Base-by-base conservation (phyloP, 768 basidiomycete genomes). In the Lactarius pseudohatsudake region DNA sequence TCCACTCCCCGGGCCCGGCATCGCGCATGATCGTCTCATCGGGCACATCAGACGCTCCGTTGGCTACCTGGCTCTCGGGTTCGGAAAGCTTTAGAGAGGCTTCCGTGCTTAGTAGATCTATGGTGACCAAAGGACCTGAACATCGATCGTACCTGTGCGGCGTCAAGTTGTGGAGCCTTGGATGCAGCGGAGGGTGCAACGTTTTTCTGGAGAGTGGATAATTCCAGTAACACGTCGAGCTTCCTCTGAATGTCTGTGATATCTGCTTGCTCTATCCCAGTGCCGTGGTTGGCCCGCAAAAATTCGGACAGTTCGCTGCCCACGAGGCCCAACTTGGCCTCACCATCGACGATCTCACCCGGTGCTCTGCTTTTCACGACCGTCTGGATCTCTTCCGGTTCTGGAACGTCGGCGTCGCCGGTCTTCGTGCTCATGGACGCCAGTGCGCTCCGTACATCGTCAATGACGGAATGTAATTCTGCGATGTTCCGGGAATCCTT, bases 361-460 rank as follows among this genome's bases (percentile, higher is more conserved):
- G 80, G 78, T 41, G 81, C 72, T 41, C 81, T 75, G 9, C 72
- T 72, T 15, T 75, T 76, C 60, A 87, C 70, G n/a, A 78, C 79
- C 3, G 64, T 60, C 59, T 78, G 76, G 50, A 85, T 73, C 18
- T 76, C 80, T 34, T 79, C 80, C 45, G 54, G 56, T 32, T 59
- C 36, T 18, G 32, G 20, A 40, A 10, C 28, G 20, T 40, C 36
- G 13, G 26, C 50, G 53, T 40, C 36, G 20, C 4, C 7, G 13
- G 59, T 26, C 32, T 22, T 45, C 65, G 59, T 38, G 45, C 41
- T 56, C 30, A 69, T 34, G 28, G 28, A 15, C n/a, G 55, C 36
- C 4, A 68, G 41, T 5, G 38, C 40, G 54, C 15, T 57, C 34
- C 62, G 67, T 7, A 70, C 50, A n/a, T 66, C 55, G 38, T 41